Conservation (phyloP, 2,329 filamentous ascomycete species). For the Periglandula ipomoeae region DNA sequence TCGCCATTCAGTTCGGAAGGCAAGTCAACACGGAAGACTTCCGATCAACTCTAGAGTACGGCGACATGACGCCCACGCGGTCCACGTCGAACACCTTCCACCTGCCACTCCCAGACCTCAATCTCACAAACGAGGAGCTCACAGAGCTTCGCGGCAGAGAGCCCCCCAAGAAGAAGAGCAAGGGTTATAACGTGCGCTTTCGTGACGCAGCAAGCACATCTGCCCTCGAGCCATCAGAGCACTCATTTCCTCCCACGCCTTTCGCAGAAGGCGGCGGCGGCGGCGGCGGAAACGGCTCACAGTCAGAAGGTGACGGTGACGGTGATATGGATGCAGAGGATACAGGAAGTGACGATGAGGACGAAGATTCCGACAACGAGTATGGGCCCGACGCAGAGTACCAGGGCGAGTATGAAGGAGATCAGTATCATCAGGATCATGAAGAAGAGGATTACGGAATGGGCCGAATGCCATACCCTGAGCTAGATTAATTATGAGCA, state of each 20-base stretch:
- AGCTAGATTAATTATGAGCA: slow-evolving; percentile 10
- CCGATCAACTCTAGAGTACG: slow-evolving; percentile 22
- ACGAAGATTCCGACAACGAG: slow-evolving; percentile 17
- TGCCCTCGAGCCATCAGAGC: slow-evolving; percentile 10
- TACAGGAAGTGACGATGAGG: slow-evolving; percentile 12
- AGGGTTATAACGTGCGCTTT: slow-evolving; percentile 25
- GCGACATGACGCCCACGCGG: slow-evolving; percentile 25
- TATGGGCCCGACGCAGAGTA: slow-evolving; percentile 18
- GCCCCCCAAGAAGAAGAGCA: slow-evolving; percentile 27
- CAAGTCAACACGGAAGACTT: slow-evolving; percentile 33
- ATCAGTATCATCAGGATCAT: slow-evolving; percentile 4
- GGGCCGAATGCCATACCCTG: slow-evolving; percentile 9
- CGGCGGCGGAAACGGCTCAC: slow-evolving; percentile 8
- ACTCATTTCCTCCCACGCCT: slow-evolving; percentile 9
- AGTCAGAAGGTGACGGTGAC: slow-evolving; percentile 12
- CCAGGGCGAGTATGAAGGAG: background rate
- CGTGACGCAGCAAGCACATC: slow-evolving; percentile 14
- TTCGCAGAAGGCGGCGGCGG: background rate
- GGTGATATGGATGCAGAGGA: slow-evolving; percentile 15
- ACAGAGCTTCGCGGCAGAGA: slow-evolving; percentile 24
- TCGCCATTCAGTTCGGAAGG: slow-evolving; percentile 51
- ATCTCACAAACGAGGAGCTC: slow-evolving; percentile 27
- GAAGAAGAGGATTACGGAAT: slow-evolving; percentile 10
- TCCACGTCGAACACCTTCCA: slow-evolving; percentile 22
- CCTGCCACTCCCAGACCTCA: slow-evolving; percentile 25